Percentiles rank a stretch among this genome's conserved stretches.
Evolutionary conservation across 2,329 filamentous ascomycete species (phyloP).

Genomic region (Verticillium dahliae): DNA sequence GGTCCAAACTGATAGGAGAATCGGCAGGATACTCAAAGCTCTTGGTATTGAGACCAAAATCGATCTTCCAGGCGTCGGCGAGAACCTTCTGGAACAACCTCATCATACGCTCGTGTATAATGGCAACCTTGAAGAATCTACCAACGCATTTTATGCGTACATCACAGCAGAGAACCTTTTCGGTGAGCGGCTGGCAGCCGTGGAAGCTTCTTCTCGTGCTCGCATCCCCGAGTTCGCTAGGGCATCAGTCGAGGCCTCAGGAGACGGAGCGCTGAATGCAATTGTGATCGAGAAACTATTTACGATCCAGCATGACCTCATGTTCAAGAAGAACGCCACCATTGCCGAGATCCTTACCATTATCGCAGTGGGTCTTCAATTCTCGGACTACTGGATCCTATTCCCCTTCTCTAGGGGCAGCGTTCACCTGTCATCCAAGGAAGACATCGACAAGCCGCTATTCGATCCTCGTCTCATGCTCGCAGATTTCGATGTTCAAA

Average conservation of each 20-base stretch:
- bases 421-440: constrained; percentile 25
- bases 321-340: constrained; percentile 37
- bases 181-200: constrained; percentile 14
- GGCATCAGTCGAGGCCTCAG: constrained; percentile 16
- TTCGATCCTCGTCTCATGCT: constrained; percentile 29
- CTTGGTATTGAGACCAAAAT: constrained; percentile 35
- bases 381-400: constrained; percentile 29
- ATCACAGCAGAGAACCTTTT: constrained; percentile 26
- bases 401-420: constrained; percentile 32
- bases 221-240: constrained; percentile 23
- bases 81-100: constrained; percentile 46
- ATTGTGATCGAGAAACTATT: constrained; percentile 31
- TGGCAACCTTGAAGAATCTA: constrained; percentile 4
- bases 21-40: constrained; percentile 27
- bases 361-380: constrained; percentile 18
- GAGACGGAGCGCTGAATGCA: constrained; percentile 18
- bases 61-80: constrained; percentile 43
- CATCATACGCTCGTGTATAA: constrained; percentile 14
- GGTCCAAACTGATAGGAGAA: constrained; percentile 4
- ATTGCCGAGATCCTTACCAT: constrained; percentile 39
- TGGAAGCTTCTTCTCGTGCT: constrained; percentile 17
- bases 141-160: constrained; percentile 23
- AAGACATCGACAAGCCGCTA: constrained; percentile 24
- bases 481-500: constrained; percentile 26
- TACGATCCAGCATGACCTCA: constrained; percentile 36